Evolutionary conservation across 192 early-diverging fungal species (phyloP).

Genomic region (Podila epicladia): DNA sequence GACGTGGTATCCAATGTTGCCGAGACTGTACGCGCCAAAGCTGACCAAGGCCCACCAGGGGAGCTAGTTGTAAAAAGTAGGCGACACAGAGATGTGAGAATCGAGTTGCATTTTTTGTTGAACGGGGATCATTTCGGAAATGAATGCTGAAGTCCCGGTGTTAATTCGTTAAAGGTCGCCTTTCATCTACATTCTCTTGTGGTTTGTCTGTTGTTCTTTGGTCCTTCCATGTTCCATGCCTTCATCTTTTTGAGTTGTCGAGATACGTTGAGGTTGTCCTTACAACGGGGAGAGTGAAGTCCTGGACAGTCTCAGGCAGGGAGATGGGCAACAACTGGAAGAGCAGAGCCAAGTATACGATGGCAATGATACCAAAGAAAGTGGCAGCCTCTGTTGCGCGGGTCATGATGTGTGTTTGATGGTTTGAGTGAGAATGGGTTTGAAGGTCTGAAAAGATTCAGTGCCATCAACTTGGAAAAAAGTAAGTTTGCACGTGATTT

Average conservation of each 20-base stretch:
- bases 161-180: background rate
- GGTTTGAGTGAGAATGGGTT: background rate
- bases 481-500: too few species aligned
- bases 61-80: slow-evolving; percentile 56
- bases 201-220: too few species aligned
- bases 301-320: slow-evolving; percentile 56
- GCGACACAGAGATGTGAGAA: background rate
- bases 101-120: too few species aligned
- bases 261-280: background rate
- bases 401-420: slow-evolving; percentile 52
- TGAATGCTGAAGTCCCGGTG: too few species aligned
- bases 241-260: too few species aligned
- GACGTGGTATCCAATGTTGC: slow-evolving; percentile 87
- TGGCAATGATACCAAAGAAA: slow-evolving; percentile 50
- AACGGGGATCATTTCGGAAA: too few species aligned
- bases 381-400: slow-evolving; percentile 62
- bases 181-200: too few species aligned
- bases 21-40: slow-evolving; percentile 92
- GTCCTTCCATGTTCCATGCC: too few species aligned
- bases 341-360: slow-evolving; percentile 55
- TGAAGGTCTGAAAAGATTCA: background rate
- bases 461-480: too few species aligned
- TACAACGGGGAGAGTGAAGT: slow-evolving; percentile 65
- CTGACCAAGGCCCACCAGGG: slow-evolving; percentile 83
- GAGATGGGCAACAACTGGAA: slow-evolving; percentile 56